phyloP scores from a whole-genome alignment of 352 stramenopile species.

The Thalassiosira mediterranea region DNA sequence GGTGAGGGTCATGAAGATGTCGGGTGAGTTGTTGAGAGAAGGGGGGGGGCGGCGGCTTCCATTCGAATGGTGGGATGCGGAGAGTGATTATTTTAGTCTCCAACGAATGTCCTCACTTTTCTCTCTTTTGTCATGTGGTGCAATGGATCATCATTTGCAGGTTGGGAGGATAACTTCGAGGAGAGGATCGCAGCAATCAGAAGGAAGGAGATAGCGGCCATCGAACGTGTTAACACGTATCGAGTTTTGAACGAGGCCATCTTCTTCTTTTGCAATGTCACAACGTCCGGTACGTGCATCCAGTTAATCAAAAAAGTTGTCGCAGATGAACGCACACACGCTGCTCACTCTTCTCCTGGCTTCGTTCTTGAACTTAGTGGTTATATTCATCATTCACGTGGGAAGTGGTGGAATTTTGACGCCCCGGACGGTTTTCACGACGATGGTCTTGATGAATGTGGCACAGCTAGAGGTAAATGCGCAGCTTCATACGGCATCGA shows the following conservation, averaged over 20 bases:
- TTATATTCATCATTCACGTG: conserved; percentile 66
- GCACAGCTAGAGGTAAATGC: conserved; percentile 66
- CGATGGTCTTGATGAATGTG: conserved; percentile 58
- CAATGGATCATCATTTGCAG: conserved; percentile 20
- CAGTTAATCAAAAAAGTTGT: too few relatives aligned
- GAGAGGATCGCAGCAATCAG: conserved; percentile 56
- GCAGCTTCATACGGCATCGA: too few relatives aligned
- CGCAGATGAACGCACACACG: too few relatives aligned
- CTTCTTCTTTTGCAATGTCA: conserved; percentile 64
- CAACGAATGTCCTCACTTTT: not conserved
- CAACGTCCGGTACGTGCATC: conserved; percentile 53
- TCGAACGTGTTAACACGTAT: conserved; percentile 53
- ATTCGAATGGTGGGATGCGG: not conserved
- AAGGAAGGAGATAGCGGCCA: conserved; percentile 46
- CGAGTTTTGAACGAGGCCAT: conserved; percentile 67
- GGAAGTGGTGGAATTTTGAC: conserved; percentile 44
- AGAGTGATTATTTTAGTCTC: not conserved
- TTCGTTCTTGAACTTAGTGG: too few relatives aligned
- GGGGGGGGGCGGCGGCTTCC: not conserved
- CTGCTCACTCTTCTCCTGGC: too few relatives aligned
- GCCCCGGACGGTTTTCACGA: conserved; percentile 39
- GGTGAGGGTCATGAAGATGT: conserved; percentile 69
- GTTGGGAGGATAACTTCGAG: conserved; percentile 65
- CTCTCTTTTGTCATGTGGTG: too few relatives aligned
- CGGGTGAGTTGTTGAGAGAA: too few relatives aligned